phyloP scores from a whole-genome alignment of 164 flowering plant species.

The Berberis vulgaris region DNA sequence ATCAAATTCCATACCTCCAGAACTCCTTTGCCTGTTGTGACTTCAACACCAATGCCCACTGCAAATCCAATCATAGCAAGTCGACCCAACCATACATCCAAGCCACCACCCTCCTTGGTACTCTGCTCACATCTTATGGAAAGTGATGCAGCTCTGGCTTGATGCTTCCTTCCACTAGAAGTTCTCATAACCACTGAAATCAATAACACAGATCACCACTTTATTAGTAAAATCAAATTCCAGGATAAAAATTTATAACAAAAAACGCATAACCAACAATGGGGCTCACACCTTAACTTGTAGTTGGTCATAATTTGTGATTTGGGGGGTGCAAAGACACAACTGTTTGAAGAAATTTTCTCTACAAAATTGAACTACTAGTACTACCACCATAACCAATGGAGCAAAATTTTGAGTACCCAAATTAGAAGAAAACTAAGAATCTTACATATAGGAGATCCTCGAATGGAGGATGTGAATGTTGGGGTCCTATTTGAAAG shows the following conservation, averaged over 20 bases:
- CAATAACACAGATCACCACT: not conserved
- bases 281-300: too few species aligned
- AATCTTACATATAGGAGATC: slow-evolving; percentile 48
- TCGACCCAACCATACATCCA: slow-evolving; percentile 94
- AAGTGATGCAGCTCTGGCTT: slow-evolving; percentile 25
- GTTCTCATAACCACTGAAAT: slow-evolving; percentile 20
- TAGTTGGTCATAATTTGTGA: too few species aligned
- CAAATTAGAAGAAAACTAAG: not conserved
- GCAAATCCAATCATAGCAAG: slow-evolving; percentile 94
- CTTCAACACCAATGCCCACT: slow-evolving; percentile 61
- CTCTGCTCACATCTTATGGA: slow-evolving; percentile 71
- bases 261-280: too few species aligned
- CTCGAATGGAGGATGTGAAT: slow-evolving; percentile 31
- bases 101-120: slow-evolving; percentile 38
- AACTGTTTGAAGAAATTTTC: too few species aligned
- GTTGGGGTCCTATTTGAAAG: slow-evolving; percentile 10
- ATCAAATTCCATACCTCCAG: slow-evolving; percentile 52
- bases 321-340: too few species aligned
- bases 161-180: slow-evolving; percentile 23
- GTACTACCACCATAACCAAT: too few species aligned
- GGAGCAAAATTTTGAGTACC: too few species aligned
- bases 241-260: not conserved
- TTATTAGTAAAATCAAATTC: not conserved
- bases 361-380: too few species aligned
- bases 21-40: slow-evolving; percentile 86